Conservation (phyloP, 2,329 filamentous ascomycete genomes). For the Aureobasidium subglaciale region DNA sequence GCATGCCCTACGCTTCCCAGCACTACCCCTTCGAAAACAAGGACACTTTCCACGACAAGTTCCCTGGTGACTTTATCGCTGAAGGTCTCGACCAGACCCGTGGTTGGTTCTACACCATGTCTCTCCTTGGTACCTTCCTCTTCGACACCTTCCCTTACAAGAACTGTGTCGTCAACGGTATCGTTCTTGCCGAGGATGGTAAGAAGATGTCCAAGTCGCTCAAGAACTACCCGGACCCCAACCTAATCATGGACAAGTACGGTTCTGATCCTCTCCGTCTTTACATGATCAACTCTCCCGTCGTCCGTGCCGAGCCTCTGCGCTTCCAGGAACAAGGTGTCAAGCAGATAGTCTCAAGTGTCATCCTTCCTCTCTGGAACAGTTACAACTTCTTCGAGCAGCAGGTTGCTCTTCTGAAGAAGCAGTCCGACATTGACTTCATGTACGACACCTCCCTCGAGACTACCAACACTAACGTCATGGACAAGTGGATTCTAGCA, state of each 20-base stretch:
- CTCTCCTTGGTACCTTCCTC: constrained; percentile 80
- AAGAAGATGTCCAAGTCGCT: constrained; percentile 99
- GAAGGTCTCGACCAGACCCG: constrained; percentile 90
- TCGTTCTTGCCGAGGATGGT: constrained; percentile 86
- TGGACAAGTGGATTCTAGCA: constrained; percentile 93
- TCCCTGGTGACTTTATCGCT: constrained; percentile 90
- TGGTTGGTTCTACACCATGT: constrained; percentile 93
- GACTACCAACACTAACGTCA: constrained; percentile 76
- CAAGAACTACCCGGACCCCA: constrained; percentile 91
- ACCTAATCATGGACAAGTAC: constrained; percentile 75
- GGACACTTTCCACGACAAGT: constrained; percentile 66
- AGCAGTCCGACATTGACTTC: constrained; percentile 70
- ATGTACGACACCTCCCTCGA: constrained; percentile 70
- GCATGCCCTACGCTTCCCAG: constrained; percentile 86
- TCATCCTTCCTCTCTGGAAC: constrained; percentile 88
- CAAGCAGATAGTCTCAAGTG: constrained; percentile 89
- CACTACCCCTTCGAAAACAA: constrained; percentile 91
- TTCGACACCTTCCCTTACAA: constrained; percentile 82
- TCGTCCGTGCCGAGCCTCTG: constrained; percentile 83
- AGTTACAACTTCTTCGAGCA: constrained; percentile 95
- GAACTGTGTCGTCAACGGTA: constrained; percentile 94
- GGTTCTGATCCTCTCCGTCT: constrained; percentile 87
- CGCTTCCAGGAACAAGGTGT: constrained; percentile 88
- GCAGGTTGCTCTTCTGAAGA: constrained; percentile 79
- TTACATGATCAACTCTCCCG: constrained; percentile 95